Evolutionary conservation across 352 stramenopile genomes (phyloP), one percentile per base, ranked within the genome.

Genomic region (Pythium aquatile): DNA sequence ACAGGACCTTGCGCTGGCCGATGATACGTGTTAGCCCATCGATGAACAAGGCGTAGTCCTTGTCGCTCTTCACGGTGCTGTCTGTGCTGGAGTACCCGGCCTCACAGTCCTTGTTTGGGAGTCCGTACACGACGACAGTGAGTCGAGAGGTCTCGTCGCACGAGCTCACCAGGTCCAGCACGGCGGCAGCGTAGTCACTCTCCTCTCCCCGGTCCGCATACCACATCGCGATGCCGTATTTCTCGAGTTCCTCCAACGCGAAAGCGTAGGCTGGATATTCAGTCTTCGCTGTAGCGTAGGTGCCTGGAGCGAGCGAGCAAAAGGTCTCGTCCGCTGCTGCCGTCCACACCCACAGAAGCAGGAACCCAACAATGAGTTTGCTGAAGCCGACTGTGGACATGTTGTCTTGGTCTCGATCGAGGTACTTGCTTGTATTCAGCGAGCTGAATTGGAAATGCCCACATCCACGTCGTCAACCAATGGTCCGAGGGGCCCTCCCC

Each of bases 21-120:
- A 89, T 70, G 17, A 68, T 66, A 4, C 65, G 61, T 2, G 67
- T 67, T 8, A 93, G 67, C 20, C 65, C 62, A 24, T 61, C 35
- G 3, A 93, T 10, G 52, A 88, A 93, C 37, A 56, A 28, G 44
- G 63, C 58, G 58, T 93, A 93, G 55, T 79, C 67, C 0, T 58
- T 70, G 0, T 70, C 65, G 40, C 61, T 87, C 39, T 65, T 64
- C 35, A 87, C 73, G 47, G 32, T 32, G 9, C 51, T 74, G 16
- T 72, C 74, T 4, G 46, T 63, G 0, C 61, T 76, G 26, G 83
- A 92, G 24, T 75, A 76, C 2, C 70, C 66, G 13, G 70, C 73
- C 11, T 71, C 64, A 56, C 82, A 93, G 64, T 93, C 85, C 65
- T 93, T 93, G 65, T 83, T 81, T 28, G 85, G 85, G 26, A 93